phyloP scores from a whole-genome alignment of 1,139 yeast species.

The Suhomyces bokatorum region DNA sequence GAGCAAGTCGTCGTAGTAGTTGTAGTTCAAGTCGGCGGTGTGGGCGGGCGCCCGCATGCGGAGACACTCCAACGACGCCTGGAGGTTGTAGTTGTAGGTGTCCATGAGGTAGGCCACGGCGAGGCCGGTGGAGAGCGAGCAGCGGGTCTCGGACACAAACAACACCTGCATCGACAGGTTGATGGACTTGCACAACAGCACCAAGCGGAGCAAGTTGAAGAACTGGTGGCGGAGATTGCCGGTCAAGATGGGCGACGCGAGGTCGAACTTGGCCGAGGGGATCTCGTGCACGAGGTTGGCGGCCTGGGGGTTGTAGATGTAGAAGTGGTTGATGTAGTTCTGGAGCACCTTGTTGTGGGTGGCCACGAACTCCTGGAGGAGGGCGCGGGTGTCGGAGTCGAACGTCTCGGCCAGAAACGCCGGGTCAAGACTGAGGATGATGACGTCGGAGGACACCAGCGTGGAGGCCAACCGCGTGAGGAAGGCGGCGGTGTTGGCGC shows the following conservation, averaged over 20 bases:
- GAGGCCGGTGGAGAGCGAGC: conserved; percentile 35
- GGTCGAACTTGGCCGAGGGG: conserved; percentile 29
- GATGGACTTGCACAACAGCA: conserved; percentile 37
- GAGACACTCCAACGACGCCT: conserved; percentile 27
- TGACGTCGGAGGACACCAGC: conserved; percentile 39
- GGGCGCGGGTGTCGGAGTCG: not conserved
- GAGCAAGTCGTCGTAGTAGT: conserved; percentile 44
- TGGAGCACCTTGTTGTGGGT: conserved; percentile 40
- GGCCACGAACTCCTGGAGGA: conserved; percentile 23
- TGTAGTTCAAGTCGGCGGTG: conserved; percentile 28
- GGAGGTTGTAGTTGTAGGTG: conserved; percentile 38
- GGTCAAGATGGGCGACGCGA: conserved; percentile 39
- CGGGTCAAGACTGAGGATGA: conserved; percentile 44
- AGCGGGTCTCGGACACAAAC: conserved; percentile 35
- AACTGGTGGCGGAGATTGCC: conserved; percentile 43
- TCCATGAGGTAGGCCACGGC: conserved; percentile 46
- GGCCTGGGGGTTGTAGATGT: conserved; percentile 34
- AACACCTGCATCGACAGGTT: conserved; percentile 38
- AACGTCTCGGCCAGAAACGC: conserved; percentile 19
- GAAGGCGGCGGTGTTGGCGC: conserved; percentile 38
- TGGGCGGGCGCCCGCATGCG: conserved; percentile 19
- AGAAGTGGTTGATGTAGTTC: conserved; percentile 41
- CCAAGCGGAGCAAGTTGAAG: conserved; percentile 40
- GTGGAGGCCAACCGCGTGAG: conserved; percentile 24
- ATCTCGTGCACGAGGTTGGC: conserved; percentile 31